Percentiles rank a stretch among this genome's conserved stretches.
phyloP scores from a whole-genome alignment of 2,329 filamentous ascomycete genomes.

The Pseudogymnoascus sp. region DNA sequence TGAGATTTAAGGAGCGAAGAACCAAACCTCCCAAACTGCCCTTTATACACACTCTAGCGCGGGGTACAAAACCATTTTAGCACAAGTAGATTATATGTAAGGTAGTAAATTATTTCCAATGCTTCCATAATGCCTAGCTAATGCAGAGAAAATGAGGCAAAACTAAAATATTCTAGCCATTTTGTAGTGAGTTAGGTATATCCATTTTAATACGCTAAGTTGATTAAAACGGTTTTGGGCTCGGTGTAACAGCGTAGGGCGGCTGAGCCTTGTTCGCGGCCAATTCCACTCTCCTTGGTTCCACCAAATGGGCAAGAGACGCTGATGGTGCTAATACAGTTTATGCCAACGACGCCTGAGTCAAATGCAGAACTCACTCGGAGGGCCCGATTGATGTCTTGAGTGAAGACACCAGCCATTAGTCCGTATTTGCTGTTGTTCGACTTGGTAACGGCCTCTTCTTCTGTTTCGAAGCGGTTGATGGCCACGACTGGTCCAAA shows the following conservation, averaged over 20 bases:
- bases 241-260: slow-evolving; percentile 18
- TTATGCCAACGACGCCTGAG: slow-evolving; percentile 64
- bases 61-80: not conserved
- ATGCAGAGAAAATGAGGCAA: not conserved
- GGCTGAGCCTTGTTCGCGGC: slow-evolving; percentile 24
- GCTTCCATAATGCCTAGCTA: not conserved
- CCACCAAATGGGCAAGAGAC: slow-evolving; percentile 50
- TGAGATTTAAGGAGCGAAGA: not conserved
- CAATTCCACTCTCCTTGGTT: slow-evolving; percentile 65
- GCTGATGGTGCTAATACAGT: slow-evolving; percentile 32
- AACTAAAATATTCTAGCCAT: not conserved
- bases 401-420: slow-evolving; percentile 48
- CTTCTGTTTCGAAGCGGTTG: slow-evolving; percentile 47
- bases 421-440: slow-evolving; percentile 51
- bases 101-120: not conserved
- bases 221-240: slow-evolving; percentile 19
- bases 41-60: not conserved
- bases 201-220: slow-evolving; percentile 16
- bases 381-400: slow-evolving; percentile 54
- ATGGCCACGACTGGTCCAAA: slow-evolving; percentile 55
- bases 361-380: slow-evolving; percentile 47
- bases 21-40: not conserved
- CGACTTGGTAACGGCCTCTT: slow-evolving; percentile 47
- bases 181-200: not conserved
- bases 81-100: not conserved